A percentile compares a stretch with the other conserved stretches of the same genome.
These are phyloP conservation scores for Yarrowia sp. DNA, from an alignment of 805 yeast species.

Conservation along the genomic window DNA sequence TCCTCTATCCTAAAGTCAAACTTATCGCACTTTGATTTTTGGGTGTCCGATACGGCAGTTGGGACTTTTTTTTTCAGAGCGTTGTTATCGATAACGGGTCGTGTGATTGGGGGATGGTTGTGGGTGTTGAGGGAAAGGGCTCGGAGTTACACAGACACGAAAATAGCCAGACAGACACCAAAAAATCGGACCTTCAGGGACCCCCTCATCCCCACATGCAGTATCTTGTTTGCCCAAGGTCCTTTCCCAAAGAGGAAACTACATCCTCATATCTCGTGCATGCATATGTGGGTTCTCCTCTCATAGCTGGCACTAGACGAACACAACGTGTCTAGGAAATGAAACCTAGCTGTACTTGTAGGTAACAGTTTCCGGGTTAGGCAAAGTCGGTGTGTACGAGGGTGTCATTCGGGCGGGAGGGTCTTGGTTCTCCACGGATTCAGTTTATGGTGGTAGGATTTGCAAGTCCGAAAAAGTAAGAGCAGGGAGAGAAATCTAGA, in stretches of 20 bases:
- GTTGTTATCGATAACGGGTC: constrained; percentile 10
- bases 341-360: constrained; percentile 1
- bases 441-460: too few relatives aligned
- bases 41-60: constrained; percentile 12
- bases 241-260: constrained; percentile 32
- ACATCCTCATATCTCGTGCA: constrained; percentile 28
- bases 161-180: too few relatives aligned
- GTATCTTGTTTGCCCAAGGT: constrained; percentile 11
- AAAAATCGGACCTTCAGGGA: too few relatives aligned
- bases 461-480: too few relatives aligned
- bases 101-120: neutral
- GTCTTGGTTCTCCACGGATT: neutral
- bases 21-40: constrained; percentile 18
- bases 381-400: neutral
- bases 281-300: constrained; percentile 27
- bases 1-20: constrained; percentile 21
- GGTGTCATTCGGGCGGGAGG: too few relatives aligned
- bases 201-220: neutral
- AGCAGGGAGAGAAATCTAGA: too few relatives aligned
- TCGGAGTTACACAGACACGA: too few relatives aligned
- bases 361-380: constrained; percentile 3
- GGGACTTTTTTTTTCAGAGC: constrained; percentile 10
- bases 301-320: neutral
- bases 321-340: neutral
- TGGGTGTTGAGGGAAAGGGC: too few relatives aligned